Conservation (phyloP, 2,329 filamentous ascomycete genomes). For the Laburnicola sp. region DNA sequence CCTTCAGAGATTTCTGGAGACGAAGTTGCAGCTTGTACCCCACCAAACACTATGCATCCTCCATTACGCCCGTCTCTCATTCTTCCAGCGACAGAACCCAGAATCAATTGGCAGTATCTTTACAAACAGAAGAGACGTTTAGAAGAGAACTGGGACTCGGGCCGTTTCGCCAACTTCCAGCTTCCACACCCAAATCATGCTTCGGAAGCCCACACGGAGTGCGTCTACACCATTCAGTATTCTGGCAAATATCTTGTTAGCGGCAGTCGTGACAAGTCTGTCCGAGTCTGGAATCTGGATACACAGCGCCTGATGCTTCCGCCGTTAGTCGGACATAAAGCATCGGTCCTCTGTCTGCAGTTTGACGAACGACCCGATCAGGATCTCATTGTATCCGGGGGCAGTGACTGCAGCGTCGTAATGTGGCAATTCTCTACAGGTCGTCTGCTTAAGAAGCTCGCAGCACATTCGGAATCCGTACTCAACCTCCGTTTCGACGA, state of each 20-base stretch:
- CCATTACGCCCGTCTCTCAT: slow-evolving; percentile 41
- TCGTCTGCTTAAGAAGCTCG: slow-evolving; percentile 74
- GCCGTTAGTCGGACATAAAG: slow-evolving; percentile 76
- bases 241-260: slow-evolving; percentile 84
- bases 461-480: slow-evolving; percentile 86
- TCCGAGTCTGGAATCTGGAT: slow-evolving; percentile 88
- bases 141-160: slow-evolving; percentile 89
- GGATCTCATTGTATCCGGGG: slow-evolving; percentile 92
- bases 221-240: slow-evolving; percentile 94
- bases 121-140: slow-evolving; percentile 84
- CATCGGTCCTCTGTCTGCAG: slow-evolving; percentile 91
- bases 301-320: slow-evolving; percentile 74
- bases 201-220: slow-evolving; percentile 84
- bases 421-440: slow-evolving; percentile 94
- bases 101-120: slow-evolving; percentile 88
- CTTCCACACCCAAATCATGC: slow-evolving; percentile 80
- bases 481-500: slow-evolving; percentile 92
- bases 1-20: slow-evolving; percentile 12
- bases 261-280: slow-evolving; percentile 83
- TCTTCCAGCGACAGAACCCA: slow-evolving; percentile 52
- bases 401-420: slow-evolving; percentile 88
- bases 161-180: slow-evolving; percentile 82
- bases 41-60: slow-evolving; percentile 21
- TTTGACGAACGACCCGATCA: slow-evolving; percentile 87
- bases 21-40: slow-evolving; percentile 12